Conservation (phyloP, 352 stramenopile genomes). For the Globisporangium rhizosaccharum region DNA sequence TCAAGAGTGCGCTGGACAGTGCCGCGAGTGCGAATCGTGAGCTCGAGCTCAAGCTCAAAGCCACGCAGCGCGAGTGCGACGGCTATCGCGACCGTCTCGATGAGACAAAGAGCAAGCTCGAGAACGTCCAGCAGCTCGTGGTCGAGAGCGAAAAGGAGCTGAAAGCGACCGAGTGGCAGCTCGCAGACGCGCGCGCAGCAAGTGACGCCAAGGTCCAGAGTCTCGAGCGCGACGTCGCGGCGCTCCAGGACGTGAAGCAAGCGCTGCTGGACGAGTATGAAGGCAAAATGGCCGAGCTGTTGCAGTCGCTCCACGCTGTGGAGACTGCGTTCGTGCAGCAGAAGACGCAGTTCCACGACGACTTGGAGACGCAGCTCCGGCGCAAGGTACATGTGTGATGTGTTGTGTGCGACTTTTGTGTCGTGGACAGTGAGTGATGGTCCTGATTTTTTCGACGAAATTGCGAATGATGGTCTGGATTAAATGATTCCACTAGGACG, state of each 20-base stretch:
- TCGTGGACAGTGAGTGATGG: neutral
- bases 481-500: constrained; percentile 10
- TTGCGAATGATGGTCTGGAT: neutral
- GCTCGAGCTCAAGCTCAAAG: constrained; percentile 61
- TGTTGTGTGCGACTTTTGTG: constrained; percentile 1
- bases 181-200: constrained; percentile 43
- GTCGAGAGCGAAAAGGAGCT: constrained; percentile 58
- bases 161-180: constrained; percentile 66
- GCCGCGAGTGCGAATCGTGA: constrained; percentile 37
- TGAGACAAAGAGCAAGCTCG: constrained; percentile 57
- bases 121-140: constrained; percentile 57
- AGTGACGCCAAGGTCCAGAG: constrained; percentile 64
- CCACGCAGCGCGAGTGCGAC: constrained; percentile 34
- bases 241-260: constrained; percentile 70
- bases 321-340: constrained; percentile 84
- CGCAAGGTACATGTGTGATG: constrained; percentile 31
- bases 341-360: constrained; percentile 70
- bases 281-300: constrained; percentile 75
- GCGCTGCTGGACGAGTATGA: constrained; percentile 82
- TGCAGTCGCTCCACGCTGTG: constrained; percentile 76
- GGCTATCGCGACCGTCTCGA: constrained; percentile 33
- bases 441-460: neutral
- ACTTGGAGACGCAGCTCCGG: constrained; percentile 40
- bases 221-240: constrained; percentile 49
- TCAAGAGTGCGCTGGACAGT: constrained; percentile 40